Evolutionary conservation across 139 green algal genomes (phyloP).

Genomic region (Ettlia oleoabundans): DNA sequence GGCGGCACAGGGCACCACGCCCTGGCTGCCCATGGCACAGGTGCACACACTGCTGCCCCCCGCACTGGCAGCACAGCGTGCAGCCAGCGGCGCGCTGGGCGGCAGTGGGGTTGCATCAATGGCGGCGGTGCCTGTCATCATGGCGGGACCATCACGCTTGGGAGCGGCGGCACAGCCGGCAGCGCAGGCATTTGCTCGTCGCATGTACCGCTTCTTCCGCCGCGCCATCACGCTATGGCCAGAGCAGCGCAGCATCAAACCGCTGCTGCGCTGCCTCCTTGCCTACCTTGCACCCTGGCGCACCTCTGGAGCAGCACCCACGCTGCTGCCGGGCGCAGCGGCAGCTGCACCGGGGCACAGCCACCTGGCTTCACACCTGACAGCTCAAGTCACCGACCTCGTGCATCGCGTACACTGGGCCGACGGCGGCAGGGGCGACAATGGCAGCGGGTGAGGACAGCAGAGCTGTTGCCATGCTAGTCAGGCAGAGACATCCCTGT

Average conservation of each 20-base stretch:
- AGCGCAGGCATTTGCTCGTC: conserved; percentile 64
- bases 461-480: neutral
- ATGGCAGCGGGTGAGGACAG: neutral
- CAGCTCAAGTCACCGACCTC: conserved; percentile 39
- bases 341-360: conserved; percentile 1
- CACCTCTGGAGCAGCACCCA: neutral
- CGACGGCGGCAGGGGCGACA: conserved; percentile 6
- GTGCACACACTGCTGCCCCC: conserved; percentile 46
- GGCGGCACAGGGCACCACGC: conserved; percentile 54
- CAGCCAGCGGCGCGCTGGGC: neutral
- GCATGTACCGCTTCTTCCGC: conserved; percentile 75
- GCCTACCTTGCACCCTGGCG: conserved; percentile 69
- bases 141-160: conserved; percentile 16
- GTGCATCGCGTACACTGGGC: conserved; percentile 43
- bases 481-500: too few relatives aligned
- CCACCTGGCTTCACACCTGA: conserved; percentile 30
- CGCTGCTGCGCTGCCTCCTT: conserved; percentile 70
- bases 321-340: conserved; percentile 6
- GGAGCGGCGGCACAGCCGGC: conserved; percentile 24
- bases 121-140: neutral
- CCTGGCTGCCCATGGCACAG: conserved; percentile 65
- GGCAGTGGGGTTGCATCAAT: neutral
- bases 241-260: conserved; percentile 52
- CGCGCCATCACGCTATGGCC: conserved; percentile 70
- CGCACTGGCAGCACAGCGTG: neutral